Conservation (phyloP, 257 asterid species). For the Solanum chiquidenum region DNA sequence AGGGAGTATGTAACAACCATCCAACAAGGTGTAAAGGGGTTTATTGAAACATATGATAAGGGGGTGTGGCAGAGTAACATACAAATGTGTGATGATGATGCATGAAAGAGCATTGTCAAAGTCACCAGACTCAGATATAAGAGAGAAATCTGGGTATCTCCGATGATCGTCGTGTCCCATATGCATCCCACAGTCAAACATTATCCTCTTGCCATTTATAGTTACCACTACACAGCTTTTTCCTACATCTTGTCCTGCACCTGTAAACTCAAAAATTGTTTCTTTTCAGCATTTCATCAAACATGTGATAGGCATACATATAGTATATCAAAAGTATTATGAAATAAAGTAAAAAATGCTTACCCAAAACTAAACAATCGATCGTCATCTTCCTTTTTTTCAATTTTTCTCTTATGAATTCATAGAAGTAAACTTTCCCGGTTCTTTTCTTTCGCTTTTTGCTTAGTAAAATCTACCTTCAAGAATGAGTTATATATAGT, state of each 20-base stretch:
- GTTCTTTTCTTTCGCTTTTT: not conserved
- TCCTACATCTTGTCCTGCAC: slow-evolving; percentile 98
- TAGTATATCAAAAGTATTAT: not conserved
- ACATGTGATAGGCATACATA: not conserved
- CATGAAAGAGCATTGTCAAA: slow-evolving; percentile 57
- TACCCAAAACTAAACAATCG: slow-evolving; percentile 11
- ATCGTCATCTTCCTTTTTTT: not conserved
- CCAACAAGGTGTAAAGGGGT: not conserved
- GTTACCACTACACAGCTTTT: slow-evolving; percentile 88
- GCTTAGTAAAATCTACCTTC: not conserved
- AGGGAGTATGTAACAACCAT: not conserved
- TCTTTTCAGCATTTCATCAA: not conserved
- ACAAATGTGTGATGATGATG: slow-evolving; percentile 77
- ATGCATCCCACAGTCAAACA: slow-evolving; percentile 98
- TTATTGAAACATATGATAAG: not conserved
- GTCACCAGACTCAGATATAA: slow-evolving; percentile 41
- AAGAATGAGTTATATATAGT: not conserved
- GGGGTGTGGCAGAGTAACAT: not conserved
- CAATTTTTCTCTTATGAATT: not conserved
- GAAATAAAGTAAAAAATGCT: not conserved
- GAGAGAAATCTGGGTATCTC: slow-evolving; percentile 71
- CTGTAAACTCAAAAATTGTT: slow-evolving; percentile 12
- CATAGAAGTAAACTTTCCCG: not conserved
- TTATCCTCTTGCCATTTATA: slow-evolving; percentile 68
- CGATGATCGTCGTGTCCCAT: slow-evolving; percentile 67